Base-by-base conservation (phyloP, 2,329 filamentous ascomycete genomes). In the Colletotrichum melonis region DNA sequence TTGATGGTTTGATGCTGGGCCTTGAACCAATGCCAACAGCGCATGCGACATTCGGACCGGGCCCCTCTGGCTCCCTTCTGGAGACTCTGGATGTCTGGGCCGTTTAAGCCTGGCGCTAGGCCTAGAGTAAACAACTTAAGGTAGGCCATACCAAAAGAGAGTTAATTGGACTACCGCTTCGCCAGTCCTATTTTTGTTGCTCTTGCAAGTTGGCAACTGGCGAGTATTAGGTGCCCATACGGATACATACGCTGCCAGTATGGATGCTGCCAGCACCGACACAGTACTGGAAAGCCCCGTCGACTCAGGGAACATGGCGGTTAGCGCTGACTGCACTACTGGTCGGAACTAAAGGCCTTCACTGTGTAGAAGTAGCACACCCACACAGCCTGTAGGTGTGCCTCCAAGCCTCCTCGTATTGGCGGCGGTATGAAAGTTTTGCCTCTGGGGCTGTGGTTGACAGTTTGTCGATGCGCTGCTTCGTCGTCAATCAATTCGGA, bases 131-230 rank as follows among this genome's bases (percentile, higher is more conserved):
- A 62, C 46, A 62, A 71, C 63, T 62, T 26, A 71, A 62, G 63
- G 63, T 62, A 55, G 35, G 38, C 63, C 63, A 49, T 30, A 35
- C 30, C 62, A 46, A 70, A 70, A 70, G 55, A 73, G 67, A 73
- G 70, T 73, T 73, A 24, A 73, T 65, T 57, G 70, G 16, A 60
- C 55, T 65, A 60, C 70, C 60, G 60, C 22, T 35, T 49, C 46
- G 12, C 28, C 57, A 19, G 28, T 56, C 70, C 66, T 69, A 72
- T 60, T 72, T 72, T 72, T 65, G 60, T 62, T 60, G 26, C 24
- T 26, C 57, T 60, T 38, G 56, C 30, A 3, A 30, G 11, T 64
- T 26, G 28, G 46, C 24, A 30, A 16, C 38, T 42, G 38, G 5
- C 38, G 38, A 42, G 38, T 42, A 38, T 32, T 32, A 35, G 32